These are phyloP conservation scores for Picea engelmannii DNA, from an alignment of 83 land plant genomes.

Conservation along the genomic window DNA sequence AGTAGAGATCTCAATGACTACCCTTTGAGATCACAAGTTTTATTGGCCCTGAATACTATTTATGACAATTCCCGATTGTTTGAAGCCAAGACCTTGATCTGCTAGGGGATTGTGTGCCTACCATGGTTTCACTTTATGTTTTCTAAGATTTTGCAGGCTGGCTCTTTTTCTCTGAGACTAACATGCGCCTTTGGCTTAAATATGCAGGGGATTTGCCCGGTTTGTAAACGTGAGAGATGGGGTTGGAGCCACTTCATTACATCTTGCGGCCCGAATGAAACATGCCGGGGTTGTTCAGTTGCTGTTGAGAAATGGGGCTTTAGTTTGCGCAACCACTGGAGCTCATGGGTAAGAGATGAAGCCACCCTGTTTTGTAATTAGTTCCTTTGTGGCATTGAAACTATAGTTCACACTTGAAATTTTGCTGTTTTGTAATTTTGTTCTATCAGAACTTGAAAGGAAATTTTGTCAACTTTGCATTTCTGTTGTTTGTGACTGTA, in stretches of 20 bases:
- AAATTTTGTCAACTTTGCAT: background rate
- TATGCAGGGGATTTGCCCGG: conserved; percentile 75
- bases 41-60: background rate
- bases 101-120: background rate
- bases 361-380: background rate
- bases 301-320: conserved; percentile 61
- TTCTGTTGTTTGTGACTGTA: background rate
- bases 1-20: background rate
- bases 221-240: conserved; percentile 75
- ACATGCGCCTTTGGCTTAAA: background rate
- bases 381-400: background rate
- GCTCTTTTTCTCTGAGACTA: background rate
- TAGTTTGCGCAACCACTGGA: conserved; percentile 79
- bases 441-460: background rate
- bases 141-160: background rate
- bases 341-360: conserved; percentile 43
- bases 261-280: conserved; percentile 60
- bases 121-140: background rate
- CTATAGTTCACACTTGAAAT: background rate
- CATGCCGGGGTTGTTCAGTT: conserved; percentile 49
- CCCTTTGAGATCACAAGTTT: background rate
- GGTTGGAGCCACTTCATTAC: conserved; percentile 71
- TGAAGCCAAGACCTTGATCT: background rate
- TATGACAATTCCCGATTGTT: background rate
- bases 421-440: background rate